Percentiles rank a stretch among this genome's conserved stretches.
Evolutionary conservation across 2,329 filamentous ascomycete species (phyloP).

Genomic region (Penicillium sp.): DNA sequence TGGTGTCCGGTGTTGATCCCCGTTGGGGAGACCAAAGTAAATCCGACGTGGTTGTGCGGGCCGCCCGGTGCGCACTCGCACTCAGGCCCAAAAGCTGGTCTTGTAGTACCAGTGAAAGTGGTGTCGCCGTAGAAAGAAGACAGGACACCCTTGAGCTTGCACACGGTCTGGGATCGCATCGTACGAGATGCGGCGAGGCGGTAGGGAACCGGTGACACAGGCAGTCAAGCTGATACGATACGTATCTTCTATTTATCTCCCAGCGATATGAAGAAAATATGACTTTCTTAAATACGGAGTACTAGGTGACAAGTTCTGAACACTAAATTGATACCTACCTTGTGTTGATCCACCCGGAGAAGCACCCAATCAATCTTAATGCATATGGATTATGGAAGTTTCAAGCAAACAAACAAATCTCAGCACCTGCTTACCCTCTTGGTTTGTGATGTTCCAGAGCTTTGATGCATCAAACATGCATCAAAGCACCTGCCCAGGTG

Average conservation of each 20-base stretch:
- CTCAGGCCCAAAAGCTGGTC: constrained; percentile 12
- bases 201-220: constrained; percentile 12
- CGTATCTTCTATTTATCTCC: too few species aligned
- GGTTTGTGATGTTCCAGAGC: background rate
- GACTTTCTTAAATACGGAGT: too few species aligned
- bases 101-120: constrained; percentile 15
- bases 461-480: background rate
- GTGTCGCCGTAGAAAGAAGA: constrained; percentile 13
- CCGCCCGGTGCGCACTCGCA: constrained; percentile 4
- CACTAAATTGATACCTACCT: background rate
- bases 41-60: too few species aligned
- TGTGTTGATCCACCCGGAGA: too few species aligned
- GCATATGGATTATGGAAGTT: too few species aligned
- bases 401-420: background rate
- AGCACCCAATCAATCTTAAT: too few species aligned
- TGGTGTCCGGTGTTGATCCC: too few species aligned
- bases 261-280: too few species aligned
- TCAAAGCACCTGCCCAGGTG: background rate
- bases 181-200: constrained; percentile 11
- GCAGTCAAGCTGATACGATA: constrained; percentile 7
- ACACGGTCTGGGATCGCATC: constrained; percentile 13
- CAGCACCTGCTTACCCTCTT: background rate
- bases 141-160: constrained; percentile 16
- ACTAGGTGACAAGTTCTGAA: background rate
- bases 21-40: too few species aligned